Percentiles rank a stretch among this genome's conserved stretches.
Conservation (phyloP, 192 early-diverging fungal species). For the Ambispora gerdemannii region DNA sequence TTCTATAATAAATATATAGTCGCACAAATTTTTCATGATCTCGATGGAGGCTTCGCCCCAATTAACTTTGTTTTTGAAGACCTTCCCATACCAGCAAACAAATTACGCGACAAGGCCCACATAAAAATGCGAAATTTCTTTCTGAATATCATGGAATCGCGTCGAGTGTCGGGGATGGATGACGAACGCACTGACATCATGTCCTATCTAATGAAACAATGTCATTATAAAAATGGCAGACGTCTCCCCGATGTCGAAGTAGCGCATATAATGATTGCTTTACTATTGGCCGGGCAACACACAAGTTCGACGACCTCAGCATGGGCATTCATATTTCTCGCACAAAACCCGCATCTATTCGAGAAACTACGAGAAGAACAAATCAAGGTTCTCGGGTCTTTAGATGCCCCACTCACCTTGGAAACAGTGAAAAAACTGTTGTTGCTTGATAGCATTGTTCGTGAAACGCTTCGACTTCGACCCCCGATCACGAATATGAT, state of each 20-base stretch:
- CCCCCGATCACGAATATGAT: constrained; percentile 92
- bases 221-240: constrained; percentile 86
- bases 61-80: constrained; percentile 93
- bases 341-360: constrained; percentile 67
- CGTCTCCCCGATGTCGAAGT: constrained; percentile 78
- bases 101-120: constrained; percentile 82
- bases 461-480: constrained; percentile 91
- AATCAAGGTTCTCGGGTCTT: constrained; percentile 51
- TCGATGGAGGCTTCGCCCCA: constrained; percentile 91
- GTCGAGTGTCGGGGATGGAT: constrained; percentile 49
- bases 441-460: constrained; percentile 77
- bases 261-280: constrained; percentile 95
- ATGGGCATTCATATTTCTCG: constrained; percentile 89
- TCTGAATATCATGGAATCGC: constrained; percentile 73
- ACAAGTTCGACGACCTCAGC: constrained; percentile 88
- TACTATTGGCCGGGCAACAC: constrained; percentile 97
- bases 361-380: constrained; percentile 75
- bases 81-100: constrained; percentile 87
- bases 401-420: constrained; percentile 56
- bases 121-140: constrained; percentile 78
- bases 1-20: constrained; percentile 43
- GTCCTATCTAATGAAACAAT: constrained; percentile 70
- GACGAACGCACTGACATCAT: constrained; percentile 76
- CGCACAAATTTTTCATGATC: constrained; percentile 90
- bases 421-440: constrained; percentile 75